Conservation (phyloP, 257 asterid species). For the Agastache rugosa region DNA sequence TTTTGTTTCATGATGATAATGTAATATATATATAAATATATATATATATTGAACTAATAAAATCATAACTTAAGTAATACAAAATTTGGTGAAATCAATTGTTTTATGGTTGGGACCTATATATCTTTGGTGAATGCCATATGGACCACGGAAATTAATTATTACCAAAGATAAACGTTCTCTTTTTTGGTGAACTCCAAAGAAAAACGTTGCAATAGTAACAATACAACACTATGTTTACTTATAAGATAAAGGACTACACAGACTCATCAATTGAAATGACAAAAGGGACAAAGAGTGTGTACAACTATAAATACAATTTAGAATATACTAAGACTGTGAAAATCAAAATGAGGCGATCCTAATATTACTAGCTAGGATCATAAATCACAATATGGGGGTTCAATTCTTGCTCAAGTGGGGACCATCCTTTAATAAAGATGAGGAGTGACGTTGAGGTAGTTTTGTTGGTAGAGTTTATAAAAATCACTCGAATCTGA, state of each 20-base stretch:
- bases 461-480: too few species aligned
- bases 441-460: too few species aligned
- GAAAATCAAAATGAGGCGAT: too few species aligned
- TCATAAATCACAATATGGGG: too few species aligned
- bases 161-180: conserved; percentile 30
- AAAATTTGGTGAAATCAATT: background rate
- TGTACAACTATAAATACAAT: background rate
- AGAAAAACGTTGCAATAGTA: background rate
- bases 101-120: background rate
- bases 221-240: too few species aligned
- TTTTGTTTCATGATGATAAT: background rate
- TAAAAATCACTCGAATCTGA: too few species aligned
- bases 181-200: conserved; percentile 13
- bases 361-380: too few species aligned
- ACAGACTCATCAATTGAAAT: conserved; percentile 10
- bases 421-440: too few species aligned
- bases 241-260: too few species aligned
- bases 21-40: background rate
- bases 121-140: conserved; percentile 16
- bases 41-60: background rate
- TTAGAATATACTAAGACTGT: background rate
- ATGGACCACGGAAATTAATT: conserved; percentile 43
- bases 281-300: background rate
- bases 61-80: background rate
- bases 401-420: too few species aligned